Base-by-base conservation (phyloP, 495 filamentous ascomycete species). In the Neurospora sublineolata region DNA sequence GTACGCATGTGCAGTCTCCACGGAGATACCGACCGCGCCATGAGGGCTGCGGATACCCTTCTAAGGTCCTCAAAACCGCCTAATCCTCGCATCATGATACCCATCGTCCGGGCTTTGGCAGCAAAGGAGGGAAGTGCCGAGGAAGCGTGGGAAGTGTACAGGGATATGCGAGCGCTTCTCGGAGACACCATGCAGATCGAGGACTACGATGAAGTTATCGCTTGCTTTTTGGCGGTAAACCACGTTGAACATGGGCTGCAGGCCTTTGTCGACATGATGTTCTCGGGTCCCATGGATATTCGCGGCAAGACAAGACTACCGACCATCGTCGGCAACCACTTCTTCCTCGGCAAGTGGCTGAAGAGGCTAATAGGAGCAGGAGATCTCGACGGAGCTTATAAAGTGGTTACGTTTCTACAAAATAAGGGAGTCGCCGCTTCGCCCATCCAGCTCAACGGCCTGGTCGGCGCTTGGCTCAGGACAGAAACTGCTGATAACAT, bases 181-280 rank as follows among this genome's bases (percentile, higher is more conserved):
- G 88, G 87, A 3, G 75, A 86, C 27, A 78, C 84, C 14, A 92
- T 94, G 81, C 87, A 82, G 9, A 90, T 93, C 83, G 83, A 88
- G 27, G 91, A 94, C 77, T 94, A 93, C 75, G 92, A 94, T 78
- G 81, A 82, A 39, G 79, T 94, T 30, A 88, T 86, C 68, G 86
- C 87, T 44, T 83, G 83, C 42, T 89, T 93, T 73, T 81, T 94
- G 10, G 82, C 85, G 6, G 83, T 86, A 9, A 85, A 87, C 67
- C 79, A 84, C 64, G 80, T 86, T 12, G 87, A 92, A 75, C 81
- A 89, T 40, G 92, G 89, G 1, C 83, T 93, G 70, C 87, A 89
- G 60, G 87, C 89, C 2, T 94, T 94, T 82, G 91, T 90, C 69
- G 92, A 94, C 77, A 92, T 94, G 91, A 93, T 94, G 91, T 87